Evolutionary conservation across 164 flowering plant species (phyloP).

Genomic region (Liquidambar formosana): DNA sequence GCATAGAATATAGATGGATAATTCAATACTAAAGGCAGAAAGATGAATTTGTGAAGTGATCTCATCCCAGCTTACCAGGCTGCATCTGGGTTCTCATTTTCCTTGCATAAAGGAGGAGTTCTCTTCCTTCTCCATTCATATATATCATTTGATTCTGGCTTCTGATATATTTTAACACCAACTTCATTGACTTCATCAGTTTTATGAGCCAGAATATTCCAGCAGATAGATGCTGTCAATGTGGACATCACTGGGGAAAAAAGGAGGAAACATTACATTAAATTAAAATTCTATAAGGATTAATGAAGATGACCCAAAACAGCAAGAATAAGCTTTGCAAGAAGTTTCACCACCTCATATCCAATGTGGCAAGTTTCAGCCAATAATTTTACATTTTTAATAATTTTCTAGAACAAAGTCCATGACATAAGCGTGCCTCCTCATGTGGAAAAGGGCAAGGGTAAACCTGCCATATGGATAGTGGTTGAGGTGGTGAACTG

Average conservation of each 20-base stretch:
- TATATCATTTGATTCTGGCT: slow-evolving; percentile 83
- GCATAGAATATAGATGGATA: too few relatives aligned
- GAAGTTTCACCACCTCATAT: neutral
- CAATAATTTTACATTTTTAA: neutral
- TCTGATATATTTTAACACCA: slow-evolving; percentile 87
- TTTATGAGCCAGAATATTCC: slow-evolving; percentile 92
- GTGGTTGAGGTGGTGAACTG: neutral
- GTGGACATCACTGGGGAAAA: slow-evolving; percentile 63
- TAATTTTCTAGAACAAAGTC: neutral
- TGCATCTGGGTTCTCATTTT: slow-evolving; percentile 89
- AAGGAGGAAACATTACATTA: neutral
- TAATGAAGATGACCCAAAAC: neutral
- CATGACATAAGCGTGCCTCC: neutral
- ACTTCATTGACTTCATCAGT: slow-evolving; percentile 78
- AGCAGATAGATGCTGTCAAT: slow-evolving; percentile 88
- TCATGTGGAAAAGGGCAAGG: neutral
- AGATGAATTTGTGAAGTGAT: slow-evolving; percentile 1
- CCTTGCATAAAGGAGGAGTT: slow-evolving; percentile 82
- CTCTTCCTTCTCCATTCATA: slow-evolving; percentile 83
- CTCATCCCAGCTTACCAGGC: slow-evolving; percentile 65
- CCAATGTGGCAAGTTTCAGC: neutral
- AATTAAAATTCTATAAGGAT: neutral
- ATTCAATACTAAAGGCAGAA: slow-evolving; percentile 1
- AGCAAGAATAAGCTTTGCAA: neutral
- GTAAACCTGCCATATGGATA: neutral